Percentiles rank a stretch among this genome's conserved stretches.
Conservation (phyloP, 2,329 filamentous ascomycete species). For the Scedosporium boydii region DNA sequence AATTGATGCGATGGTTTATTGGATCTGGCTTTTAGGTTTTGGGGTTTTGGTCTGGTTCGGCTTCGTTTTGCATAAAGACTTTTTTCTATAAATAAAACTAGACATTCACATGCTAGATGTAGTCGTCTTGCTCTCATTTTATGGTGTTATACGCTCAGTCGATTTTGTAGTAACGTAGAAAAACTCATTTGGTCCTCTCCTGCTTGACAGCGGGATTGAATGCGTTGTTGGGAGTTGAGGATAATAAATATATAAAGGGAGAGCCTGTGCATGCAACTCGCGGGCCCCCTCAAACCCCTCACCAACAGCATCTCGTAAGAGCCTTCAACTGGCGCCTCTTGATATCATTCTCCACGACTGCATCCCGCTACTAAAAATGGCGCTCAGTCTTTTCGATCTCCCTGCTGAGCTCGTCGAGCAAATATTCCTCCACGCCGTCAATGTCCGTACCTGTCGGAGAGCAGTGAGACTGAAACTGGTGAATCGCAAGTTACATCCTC, state of each 20-base stretch:
- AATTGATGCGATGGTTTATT: not conserved
- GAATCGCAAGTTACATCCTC: not conserved
- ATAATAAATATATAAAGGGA: too few species aligned
- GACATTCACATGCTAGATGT: not conserved
- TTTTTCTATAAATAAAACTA: not conserved
- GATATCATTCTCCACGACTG: too few species aligned
- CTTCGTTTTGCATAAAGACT: not conserved
- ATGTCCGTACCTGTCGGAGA: not conserved
- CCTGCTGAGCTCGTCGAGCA: not conserved
- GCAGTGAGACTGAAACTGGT: not conserved
- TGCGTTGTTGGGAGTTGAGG: too few species aligned
- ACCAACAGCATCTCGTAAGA: too few species aligned
- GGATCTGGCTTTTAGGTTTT: not conserved
- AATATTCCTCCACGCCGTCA: slow-evolving; percentile 1
- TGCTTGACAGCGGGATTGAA: too few species aligned
- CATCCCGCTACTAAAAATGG: not conserved
- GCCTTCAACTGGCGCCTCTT: too few species aligned
- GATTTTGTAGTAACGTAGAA: too few species aligned
- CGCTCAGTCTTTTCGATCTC: not conserved
- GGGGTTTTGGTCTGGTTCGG: not conserved
- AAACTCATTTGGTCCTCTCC: too few species aligned
- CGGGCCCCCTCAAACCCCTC: too few species aligned
- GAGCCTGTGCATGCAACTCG: too few species aligned
- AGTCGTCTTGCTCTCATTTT: not conserved
- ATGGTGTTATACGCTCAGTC: not conserved